Base-by-base conservation (phyloP, 768 basidiomycete species). In the Hemileccinum rubropunctum region DNA sequence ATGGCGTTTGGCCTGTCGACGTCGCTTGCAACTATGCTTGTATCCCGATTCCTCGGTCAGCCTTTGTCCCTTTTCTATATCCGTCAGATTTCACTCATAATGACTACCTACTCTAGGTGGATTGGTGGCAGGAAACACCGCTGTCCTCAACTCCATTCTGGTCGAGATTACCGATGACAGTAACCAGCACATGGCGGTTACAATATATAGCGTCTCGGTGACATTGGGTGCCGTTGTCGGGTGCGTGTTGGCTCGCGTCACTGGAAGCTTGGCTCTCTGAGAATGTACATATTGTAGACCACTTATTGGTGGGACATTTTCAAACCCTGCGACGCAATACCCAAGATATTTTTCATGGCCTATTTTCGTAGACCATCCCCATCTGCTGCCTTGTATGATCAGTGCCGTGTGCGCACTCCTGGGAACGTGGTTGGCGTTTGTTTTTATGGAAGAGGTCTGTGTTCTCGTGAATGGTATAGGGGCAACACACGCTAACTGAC, bases 151-250 rank as follows among this genome's bases (percentile, higher is more conserved):
- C 21, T 51, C 55, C 0, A 42, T 57, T 3, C 39, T 56, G 17
- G 48, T 34, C 8, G 55, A 56, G 40, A 51, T 56, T 4, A 56
- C 55, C 1, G 55, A 56, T 18, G 48, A 56, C 6, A 57, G 48
- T 11, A 57, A 56, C 5, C 54, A 51, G 35, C 30, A 56, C 7
- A 46, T 56, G 9, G 55, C 54, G 0, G 36, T 57, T 6, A 41
- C 54, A 9, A 46, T 51, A 32, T 57, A 57, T 20, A 57, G 55
- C 15, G 27, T 56, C 17, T 23, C 23, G 6, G 28, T 2, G n/a
- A 8, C 7, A 17, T 3, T 5, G 1, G 56, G 50, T 15, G 26
- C 18, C 11, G 8, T 53, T 9, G 0, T 57, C 11, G 51, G 46
- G 56, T 53, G n/a, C 3, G 26, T 48, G 15, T 14, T 23, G 2